phyloP scores from a whole-genome alignment of 2,329 filamentous ascomycete species.

The Colletotrichum agaves region DNA sequence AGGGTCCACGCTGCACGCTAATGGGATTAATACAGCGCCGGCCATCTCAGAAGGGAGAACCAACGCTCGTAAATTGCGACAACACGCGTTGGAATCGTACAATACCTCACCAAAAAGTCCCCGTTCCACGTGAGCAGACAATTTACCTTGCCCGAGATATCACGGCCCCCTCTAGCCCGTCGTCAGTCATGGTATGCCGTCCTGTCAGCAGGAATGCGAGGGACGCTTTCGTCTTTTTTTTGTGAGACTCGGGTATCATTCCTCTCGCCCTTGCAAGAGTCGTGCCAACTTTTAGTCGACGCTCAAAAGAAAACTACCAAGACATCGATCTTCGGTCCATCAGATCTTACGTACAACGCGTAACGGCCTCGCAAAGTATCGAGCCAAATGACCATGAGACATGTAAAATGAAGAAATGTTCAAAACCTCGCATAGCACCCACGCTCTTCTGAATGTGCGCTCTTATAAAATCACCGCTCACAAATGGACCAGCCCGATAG shows the following conservation, averaged over 20 bases:
- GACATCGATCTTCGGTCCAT: not conserved
- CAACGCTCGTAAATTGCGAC: not conserved
- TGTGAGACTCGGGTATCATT: conserved; percentile 35
- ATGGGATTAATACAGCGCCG: conserved; percentile 31
- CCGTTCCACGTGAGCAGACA: not conserved
- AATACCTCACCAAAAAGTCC: not conserved
- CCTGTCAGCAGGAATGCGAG: not conserved
- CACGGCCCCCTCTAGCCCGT: too few relatives aligned
- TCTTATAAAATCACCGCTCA: conserved; percentile 21
- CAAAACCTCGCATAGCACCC: conserved; percentile 21
- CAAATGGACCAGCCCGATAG: conserved; percentile 9
- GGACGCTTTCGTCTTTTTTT: conserved; percentile 5
- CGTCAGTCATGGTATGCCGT: too few relatives aligned
- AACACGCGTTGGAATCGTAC: not conserved
- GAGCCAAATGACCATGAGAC: conserved; percentile 12
- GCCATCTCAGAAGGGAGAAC: not conserved
- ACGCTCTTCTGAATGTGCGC: conserved; percentile 4
- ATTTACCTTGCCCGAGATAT: too few relatives aligned
- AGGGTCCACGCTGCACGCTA: conserved; percentile 31
- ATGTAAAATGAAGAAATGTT: conserved; percentile 1
- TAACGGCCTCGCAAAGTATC: conserved; percentile 16
- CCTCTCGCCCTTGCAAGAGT: conserved; percentile 32
- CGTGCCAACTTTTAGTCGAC: conserved; percentile 15
- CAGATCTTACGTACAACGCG: not conserved
- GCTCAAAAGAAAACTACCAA: conserved; percentile 24